Percentiles rank a stretch among this genome's conserved stretches.
phyloP scores from a whole-genome alignment of 345 rosid genomes.

The Syzygium grande region DNA sequence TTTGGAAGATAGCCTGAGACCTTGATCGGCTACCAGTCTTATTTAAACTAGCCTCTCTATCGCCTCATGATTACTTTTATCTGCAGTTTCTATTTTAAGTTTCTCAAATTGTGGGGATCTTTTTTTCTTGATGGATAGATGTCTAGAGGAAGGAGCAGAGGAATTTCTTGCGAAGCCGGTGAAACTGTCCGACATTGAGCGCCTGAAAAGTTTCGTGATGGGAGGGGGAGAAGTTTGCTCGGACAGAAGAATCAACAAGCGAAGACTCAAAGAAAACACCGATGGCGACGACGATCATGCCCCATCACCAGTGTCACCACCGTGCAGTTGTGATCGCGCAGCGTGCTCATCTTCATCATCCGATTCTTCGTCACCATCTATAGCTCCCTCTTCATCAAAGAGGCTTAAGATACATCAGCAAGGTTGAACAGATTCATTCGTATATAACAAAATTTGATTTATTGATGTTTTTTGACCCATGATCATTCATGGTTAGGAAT shows the following conservation, averaged over 20 bases:
- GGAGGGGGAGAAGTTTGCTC: constrained; percentile 22
- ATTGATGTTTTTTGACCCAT: neutral
- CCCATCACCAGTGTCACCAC: neutral
- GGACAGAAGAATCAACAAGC: neutral
- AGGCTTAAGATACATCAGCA: neutral
- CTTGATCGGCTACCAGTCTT: neutral
- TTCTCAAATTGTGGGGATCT: neutral
- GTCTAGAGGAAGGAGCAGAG: constrained; percentile 95
- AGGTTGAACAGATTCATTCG: neutral
- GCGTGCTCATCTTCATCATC: neutral
- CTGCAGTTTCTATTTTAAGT: neutral
- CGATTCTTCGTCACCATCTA: neutral
- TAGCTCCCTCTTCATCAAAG: neutral
- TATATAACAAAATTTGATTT: neutral
- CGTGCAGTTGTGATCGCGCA: neutral
- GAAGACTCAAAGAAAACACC: neutral
- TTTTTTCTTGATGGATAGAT: constrained; percentile 40
- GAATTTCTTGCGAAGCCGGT: constrained; percentile 80
- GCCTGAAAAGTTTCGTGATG: constrained; percentile 49
- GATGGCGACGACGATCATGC: neutral
- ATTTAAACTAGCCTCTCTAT: neutral
- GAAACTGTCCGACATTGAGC: constrained; percentile 59
- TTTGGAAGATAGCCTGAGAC: neutral
- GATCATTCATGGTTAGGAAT: neutral
- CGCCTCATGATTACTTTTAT: neutral